Percentiles rank a stretch among this genome's conserved stretches.
Conservation (phyloP, 2,329 filamentous ascomycete genomes). For the Trichoderma asperellum region DNA sequence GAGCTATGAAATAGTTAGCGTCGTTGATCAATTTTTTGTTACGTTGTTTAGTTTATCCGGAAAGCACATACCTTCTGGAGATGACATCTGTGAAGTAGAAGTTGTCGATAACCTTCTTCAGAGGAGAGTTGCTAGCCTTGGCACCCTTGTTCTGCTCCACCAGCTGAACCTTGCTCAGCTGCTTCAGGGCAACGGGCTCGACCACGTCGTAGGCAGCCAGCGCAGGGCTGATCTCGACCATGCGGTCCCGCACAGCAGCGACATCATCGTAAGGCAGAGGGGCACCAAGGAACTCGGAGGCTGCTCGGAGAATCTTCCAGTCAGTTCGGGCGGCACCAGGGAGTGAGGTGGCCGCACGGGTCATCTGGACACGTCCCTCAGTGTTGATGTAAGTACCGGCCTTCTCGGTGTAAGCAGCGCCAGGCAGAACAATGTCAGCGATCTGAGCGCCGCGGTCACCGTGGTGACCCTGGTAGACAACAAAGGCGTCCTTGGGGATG, state of each 20-base stretch:
- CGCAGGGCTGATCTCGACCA: constrained; percentile 91
- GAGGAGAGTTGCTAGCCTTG: constrained; percentile 69
- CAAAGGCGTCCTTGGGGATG: constrained; percentile 93
- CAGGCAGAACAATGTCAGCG: constrained; percentile 90
- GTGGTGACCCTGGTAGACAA: constrained; percentile 98
- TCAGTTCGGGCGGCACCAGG: constrained; percentile 91
- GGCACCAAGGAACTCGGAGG: constrained; percentile 84
- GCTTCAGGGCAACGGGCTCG: constrained; percentile 74
- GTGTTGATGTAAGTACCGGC: constrained; percentile 96
- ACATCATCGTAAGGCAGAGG: constrained; percentile 94
- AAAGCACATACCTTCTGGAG: constrained; percentile 77
- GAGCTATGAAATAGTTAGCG: constrained; percentile 63
- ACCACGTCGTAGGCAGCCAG: constrained; percentile 89
- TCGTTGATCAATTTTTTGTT: neutral
- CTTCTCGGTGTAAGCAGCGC: constrained; percentile 97
- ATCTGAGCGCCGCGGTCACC: constrained; percentile 92
- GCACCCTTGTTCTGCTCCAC: constrained; percentile 94
- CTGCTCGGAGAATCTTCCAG: constrained; percentile 98
- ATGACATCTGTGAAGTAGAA: constrained; percentile 99
- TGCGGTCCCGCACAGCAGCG: constrained; percentile 84
- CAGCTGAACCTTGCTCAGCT: constrained; percentile 89
- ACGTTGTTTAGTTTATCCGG: neutral
- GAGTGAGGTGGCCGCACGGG: constrained; percentile 83
- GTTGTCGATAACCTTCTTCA: constrained; percentile 88
- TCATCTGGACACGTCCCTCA: constrained; percentile 93